Evolutionary conservation across 768 basidiomycete genomes (phyloP).

Genomic region (Mycena filopes): DNA sequence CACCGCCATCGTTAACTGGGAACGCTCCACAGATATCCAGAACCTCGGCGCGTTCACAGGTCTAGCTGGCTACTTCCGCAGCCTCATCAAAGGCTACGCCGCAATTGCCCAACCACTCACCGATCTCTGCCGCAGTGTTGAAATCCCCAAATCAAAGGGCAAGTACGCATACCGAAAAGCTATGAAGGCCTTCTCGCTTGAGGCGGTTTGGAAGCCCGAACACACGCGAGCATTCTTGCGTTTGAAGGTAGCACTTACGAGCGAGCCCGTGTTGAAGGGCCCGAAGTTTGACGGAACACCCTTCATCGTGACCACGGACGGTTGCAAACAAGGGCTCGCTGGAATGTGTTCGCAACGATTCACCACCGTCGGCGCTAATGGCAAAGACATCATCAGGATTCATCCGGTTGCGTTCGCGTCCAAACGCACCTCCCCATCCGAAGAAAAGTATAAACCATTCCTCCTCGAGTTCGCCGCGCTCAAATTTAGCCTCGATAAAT

Average conservation of each 20-base stretch:
- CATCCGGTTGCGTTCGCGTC: slow-evolving; percentile 43
- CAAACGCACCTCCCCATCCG: slow-evolving; percentile 38
- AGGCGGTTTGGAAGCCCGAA: slow-evolving; percentile 20
- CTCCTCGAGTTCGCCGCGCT: slow-evolving; percentile 44
- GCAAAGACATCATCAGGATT: slow-evolving; percentile 18
- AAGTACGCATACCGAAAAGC: slow-evolving; percentile 41
- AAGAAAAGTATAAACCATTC: slow-evolving; percentile 44
- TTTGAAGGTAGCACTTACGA: slow-evolving; percentile 36
- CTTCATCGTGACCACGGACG: slow-evolving; percentile 45
- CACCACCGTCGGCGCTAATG: slow-evolving; percentile 20
- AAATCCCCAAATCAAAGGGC: slow-evolving; percentile 29
- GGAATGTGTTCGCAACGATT: slow-evolving; percentile 36
- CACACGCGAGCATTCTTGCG: slow-evolving; percentile 37
- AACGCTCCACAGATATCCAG: slow-evolving; percentile 16
- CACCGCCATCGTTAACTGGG: slow-evolving; percentile 49
- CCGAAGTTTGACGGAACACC: slow-evolving; percentile 39
- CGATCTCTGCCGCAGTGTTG: slow-evolving; percentile 42
- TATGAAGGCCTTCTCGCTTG: slow-evolving; percentile 34
- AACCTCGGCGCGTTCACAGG: slow-evolving; percentile 25
- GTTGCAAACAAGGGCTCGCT: slow-evolving; percentile 42
- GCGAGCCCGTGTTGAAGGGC: slow-evolving; percentile 32
- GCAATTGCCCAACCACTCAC: slow-evolving; percentile 43
- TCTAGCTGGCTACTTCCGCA: slow-evolving; percentile 42
- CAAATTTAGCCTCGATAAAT: slow-evolving; percentile 34
- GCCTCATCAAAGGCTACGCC: slow-evolving; percentile 48